Evolutionary conservation across 2,329 filamentous ascomycete species (phyloP).

Genomic region (Paecilomyces dactylethromorphus): DNA sequence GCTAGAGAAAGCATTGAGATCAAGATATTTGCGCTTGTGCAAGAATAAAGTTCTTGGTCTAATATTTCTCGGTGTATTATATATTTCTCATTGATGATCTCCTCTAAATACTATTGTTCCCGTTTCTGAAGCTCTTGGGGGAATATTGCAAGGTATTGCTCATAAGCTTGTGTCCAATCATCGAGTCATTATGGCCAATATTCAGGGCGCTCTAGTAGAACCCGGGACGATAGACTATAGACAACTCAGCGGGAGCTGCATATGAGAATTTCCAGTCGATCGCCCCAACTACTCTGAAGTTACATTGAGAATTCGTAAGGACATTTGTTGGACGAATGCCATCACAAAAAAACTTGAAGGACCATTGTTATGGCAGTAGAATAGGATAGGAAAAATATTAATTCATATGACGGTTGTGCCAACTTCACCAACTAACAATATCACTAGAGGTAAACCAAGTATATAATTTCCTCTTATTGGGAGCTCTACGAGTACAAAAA

Average conservation of each 20-base stretch:
- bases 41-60: not conserved
- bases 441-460: no score
- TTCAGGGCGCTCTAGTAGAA: constrained; percentile 23
- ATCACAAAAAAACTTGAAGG: constrained; percentile 32
- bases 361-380: constrained; percentile 6
- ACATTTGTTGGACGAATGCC: constrained; percentile 35
- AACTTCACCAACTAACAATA: no score
- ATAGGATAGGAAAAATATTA: no score
- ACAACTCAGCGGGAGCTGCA: constrained; percentile 33
- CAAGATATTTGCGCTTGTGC: constrained; percentile 25
- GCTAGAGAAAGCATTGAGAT: constrained; percentile 51
- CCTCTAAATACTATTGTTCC: not conserved
- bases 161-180: constrained; percentile 7
- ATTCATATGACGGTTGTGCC: no score
- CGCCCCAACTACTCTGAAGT: constrained; percentile 31
- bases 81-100: no score
- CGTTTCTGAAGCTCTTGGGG: constrained; percentile 7
- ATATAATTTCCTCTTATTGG: no score
- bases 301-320: constrained; percentile 24
- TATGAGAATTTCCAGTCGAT: constrained; percentile 40
- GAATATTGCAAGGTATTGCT: constrained; percentile 9
- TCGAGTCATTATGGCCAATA: constrained; percentile 11
- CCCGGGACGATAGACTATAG: constrained; percentile 36
- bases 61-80: not conserved
- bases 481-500: no score